phyloP scores from a whole-genome alignment of 1,284 basidiomycete species.

The Ceratobasidium sp. region DNA sequence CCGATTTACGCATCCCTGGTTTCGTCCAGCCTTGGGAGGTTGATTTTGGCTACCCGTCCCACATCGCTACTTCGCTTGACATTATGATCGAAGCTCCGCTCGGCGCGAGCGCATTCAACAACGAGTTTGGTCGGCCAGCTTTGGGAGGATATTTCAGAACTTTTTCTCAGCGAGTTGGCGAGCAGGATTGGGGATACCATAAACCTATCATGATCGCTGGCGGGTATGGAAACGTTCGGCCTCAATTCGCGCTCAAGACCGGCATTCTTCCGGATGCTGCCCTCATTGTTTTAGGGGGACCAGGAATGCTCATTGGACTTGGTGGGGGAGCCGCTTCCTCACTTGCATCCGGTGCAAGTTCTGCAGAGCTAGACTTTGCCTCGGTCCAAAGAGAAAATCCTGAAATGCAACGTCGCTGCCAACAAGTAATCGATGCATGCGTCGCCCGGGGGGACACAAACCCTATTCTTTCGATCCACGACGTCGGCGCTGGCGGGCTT shows the following conservation, averaged over 20 bases:
- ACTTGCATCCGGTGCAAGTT: conserved; percentile 85
- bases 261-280: conserved; percentile 79
- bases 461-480: conserved; percentile 96
- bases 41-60: conserved; percentile 85
- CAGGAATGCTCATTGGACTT: conserved; percentile 95
- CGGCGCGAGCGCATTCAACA: conserved; percentile 96
- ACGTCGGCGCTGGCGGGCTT: conserved; percentile 96
- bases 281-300: conserved; percentile 95
- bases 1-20: conserved; percentile 89
- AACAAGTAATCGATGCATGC: conserved; percentile 96
- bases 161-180: conserved; percentile 73
- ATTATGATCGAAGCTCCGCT: conserved; percentile 98
- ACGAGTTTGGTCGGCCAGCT: conserved; percentile 95
- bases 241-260: conserved; percentile 78
- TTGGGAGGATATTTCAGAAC: conserved; percentile 88
- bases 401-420: conserved; percentile 96
- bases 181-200: conserved; percentile 92
- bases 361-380: conserved; percentile 94
- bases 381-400: conserved; percentile 98
- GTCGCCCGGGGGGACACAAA: conserved; percentile 69
- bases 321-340: conserved; percentile 97
- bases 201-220: conserved; percentile 99
- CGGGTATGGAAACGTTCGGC: conserved; percentile 91
- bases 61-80: conserved; percentile 92
- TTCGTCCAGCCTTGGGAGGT: conserved; percentile 91